Percentiles rank a stretch among this genome's conserved stretches.
These are phyloP conservation scores for Puya raimondii DNA, from an alignment of 176 grass and related monocot species.

Conservation along the genomic window DNA sequence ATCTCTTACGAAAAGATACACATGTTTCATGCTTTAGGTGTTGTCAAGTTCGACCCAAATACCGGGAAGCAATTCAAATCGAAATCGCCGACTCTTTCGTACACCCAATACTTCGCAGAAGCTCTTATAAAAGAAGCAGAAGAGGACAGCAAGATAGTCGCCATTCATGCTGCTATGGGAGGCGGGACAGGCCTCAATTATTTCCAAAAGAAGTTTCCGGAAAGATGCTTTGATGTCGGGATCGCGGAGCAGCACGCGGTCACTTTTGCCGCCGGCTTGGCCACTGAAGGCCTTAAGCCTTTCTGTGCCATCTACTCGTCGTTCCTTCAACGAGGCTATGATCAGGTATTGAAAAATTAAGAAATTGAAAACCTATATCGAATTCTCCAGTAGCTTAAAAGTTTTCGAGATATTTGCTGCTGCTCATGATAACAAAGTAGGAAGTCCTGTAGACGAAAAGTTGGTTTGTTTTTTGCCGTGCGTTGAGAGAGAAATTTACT, in stretches of 20 bases:
- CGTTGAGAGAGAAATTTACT: neutral
- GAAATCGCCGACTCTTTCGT: constrained; percentile 33
- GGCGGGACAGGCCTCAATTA: constrained; percentile 91
- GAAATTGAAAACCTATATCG: neutral
- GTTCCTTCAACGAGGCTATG: constrained; percentile 94
- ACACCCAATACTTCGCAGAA: constrained; percentile 90
- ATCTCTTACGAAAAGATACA: neutral
- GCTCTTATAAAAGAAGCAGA: constrained; percentile 75
- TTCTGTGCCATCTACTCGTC: constrained; percentile 98
- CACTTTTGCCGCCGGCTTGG: constrained; percentile 81
- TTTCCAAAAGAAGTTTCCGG: constrained; percentile 83
- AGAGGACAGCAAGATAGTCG: constrained; percentile 59
- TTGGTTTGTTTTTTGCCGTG: neutral
- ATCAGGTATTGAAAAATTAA: constrained; percentile 37
- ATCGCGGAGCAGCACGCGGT: constrained; percentile 98
- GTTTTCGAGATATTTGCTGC: no score
- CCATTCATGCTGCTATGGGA: constrained; percentile 94
- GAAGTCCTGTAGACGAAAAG: no score
- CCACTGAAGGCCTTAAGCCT: constrained; percentile 75
- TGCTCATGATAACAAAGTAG: no score
- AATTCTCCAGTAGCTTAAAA: no score
- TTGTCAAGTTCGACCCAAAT: constrained; percentile 66
- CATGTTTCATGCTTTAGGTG: constrained; percentile 31
- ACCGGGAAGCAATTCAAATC: constrained; percentile 67
- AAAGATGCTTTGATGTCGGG: constrained; percentile 94